Evolutionary conservation across 2,329 filamentous ascomycete species (phyloP).

Genomic region (Pseudogymnoascus sp.): DNA sequence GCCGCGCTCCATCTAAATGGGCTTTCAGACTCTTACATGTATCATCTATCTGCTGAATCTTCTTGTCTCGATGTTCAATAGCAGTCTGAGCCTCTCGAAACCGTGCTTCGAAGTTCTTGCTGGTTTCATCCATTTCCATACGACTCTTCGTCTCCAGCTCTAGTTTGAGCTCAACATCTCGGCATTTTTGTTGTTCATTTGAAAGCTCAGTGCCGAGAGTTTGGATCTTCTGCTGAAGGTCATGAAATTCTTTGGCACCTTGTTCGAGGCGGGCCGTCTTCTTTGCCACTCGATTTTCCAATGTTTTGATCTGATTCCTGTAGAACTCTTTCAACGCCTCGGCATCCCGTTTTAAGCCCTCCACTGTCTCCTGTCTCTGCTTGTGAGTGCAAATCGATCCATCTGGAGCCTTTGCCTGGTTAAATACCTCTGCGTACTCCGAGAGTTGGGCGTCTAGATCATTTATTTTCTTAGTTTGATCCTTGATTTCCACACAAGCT

Average conservation of each 20-base stretch:
- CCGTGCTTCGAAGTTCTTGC: neutral
- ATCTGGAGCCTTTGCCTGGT: neutral
- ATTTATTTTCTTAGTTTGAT: neutral
- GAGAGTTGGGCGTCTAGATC: neutral
- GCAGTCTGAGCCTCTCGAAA: neutral
- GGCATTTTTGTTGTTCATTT: neutral
- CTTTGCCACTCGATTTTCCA: neutral
- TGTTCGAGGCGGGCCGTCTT: neutral
- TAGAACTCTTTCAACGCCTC: neutral
- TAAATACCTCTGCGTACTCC: neutral
- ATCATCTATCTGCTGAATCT: neutral
- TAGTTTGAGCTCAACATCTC: neutral
- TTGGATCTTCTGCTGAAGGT: neutral
- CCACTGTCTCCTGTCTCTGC: neutral
- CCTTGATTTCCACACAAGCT: neutral
- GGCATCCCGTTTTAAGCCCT: neutral
- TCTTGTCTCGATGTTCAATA: neutral
- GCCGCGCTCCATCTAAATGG: neutral
- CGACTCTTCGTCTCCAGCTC: neutral
- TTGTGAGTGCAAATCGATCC: neutral
- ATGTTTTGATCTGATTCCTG: neutral
- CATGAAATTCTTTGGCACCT: neutral
- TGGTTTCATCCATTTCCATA: neutral
- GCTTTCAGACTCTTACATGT: neutral
- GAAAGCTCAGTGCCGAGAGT: neutral